Conservation (phyloP, 2,329 filamentous ascomycete species). For the Bipolaris zeicola region DNA sequence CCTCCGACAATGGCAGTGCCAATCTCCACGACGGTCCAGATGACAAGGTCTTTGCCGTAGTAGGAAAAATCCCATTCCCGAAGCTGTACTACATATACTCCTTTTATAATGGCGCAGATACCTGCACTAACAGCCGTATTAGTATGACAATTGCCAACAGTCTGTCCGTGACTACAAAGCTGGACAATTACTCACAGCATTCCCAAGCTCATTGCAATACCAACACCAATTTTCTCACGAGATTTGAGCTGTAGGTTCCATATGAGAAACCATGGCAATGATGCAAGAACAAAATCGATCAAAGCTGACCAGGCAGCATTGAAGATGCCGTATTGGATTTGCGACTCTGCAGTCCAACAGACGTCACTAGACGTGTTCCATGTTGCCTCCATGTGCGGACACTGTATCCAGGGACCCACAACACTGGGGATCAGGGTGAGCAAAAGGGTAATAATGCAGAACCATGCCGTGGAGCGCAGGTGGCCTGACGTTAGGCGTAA, state of each 20-base stretch:
- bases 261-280: constrained; percentile 37
- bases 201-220: constrained; percentile 41
- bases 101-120: constrained; percentile 35
- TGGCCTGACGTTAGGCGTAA: constrained; percentile 27
- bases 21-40: constrained; percentile 40
- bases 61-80: constrained; percentile 34
- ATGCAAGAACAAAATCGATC: constrained; percentile 33
- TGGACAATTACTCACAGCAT: constrained; percentile 21
- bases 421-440: constrained; percentile 35
- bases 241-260: constrained; percentile 27
- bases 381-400: constrained; percentile 23
- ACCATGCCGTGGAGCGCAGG: constrained; percentile 30
- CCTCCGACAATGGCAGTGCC: constrained; percentile 38
- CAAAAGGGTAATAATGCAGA: constrained; percentile 31
- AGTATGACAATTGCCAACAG: background rate
- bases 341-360: constrained; percentile 27
- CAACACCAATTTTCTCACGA: constrained; percentile 36
- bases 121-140: constrained; percentile 22
- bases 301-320: constrained; percentile 34
- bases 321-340: constrained; percentile 35
- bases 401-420: constrained; percentile 28
- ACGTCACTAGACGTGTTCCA: constrained; percentile 22
- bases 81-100: constrained; percentile 33
- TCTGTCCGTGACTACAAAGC: background rate
- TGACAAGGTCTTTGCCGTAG: constrained; percentile 37